Evolutionary conservation across 1,284 basidiomycete genomes (phyloP).

Genomic region (Ustilago shanxiensis): DNA sequence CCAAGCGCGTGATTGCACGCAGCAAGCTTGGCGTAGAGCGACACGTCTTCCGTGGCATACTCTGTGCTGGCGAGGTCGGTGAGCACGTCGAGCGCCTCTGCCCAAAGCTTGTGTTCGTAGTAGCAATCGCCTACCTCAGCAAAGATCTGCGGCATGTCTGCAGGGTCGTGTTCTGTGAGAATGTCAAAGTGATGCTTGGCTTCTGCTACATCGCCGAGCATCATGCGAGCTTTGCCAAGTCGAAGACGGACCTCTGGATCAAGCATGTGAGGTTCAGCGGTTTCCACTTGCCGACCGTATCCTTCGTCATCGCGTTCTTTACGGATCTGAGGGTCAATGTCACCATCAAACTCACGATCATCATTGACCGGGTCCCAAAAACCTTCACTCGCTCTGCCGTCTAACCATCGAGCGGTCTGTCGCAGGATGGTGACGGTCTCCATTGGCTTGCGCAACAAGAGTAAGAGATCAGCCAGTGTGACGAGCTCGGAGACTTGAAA

Average conservation of each 20-base stretch:
- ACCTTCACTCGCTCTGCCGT: slow-evolving; percentile 79
- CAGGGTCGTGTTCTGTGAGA: slow-evolving; percentile 51
- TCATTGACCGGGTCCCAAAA: slow-evolving; percentile 82
- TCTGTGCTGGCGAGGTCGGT: slow-evolving; percentile 39
- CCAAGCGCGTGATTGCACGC: slow-evolving; percentile 61
- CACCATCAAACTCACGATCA: slow-evolving; percentile 85
- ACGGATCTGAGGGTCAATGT: slow-evolving; percentile 39
- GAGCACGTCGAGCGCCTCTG: slow-evolving; percentile 60
- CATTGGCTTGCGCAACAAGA: slow-evolving; percentile 79
- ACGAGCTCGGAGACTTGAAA: slow-evolving; percentile 73
- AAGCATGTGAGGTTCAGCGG: slow-evolving; percentile 74
- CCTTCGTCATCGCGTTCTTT: slow-evolving; percentile 64
- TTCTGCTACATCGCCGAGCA: slow-evolving; percentile 82
- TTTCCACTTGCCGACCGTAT: slow-evolving; percentile 66
- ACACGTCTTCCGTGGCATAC: slow-evolving; percentile 49
- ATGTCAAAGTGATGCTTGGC: slow-evolving; percentile 75
- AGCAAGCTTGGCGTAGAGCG: slow-evolving; percentile 58
- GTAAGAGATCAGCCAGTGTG: slow-evolving; percentile 85
- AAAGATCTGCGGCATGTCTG: slow-evolving; percentile 53
- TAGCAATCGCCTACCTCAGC: slow-evolving; percentile 60
- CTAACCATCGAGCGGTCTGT: slow-evolving; percentile 86
- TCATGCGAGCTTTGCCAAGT: slow-evolving; percentile 86
- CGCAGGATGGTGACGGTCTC: slow-evolving; percentile 80
- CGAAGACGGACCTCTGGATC: slow-evolving; percentile 86
- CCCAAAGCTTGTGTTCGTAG: slow-evolving; percentile 58